Evolutionary conservation across 1,284 basidiomycete species (phyloP).

Genomic region (Ceratobasidium sp.): DNA sequence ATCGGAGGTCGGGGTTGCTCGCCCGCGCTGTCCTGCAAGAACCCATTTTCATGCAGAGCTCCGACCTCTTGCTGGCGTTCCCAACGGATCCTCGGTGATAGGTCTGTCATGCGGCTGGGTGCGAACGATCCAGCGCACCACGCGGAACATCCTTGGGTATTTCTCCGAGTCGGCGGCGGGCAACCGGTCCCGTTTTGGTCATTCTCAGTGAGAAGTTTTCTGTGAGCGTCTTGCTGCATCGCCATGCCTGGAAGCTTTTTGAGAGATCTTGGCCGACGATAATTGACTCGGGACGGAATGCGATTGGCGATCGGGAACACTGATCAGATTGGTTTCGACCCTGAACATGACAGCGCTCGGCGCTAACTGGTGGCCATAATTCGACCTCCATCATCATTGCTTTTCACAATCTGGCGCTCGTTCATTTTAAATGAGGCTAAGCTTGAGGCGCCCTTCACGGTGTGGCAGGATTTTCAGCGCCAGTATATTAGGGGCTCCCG

Average conservation of each 20-base stretch:
- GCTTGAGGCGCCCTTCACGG: too few relatives aligned
- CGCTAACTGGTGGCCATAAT: conserved; percentile 6
- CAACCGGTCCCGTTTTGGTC: conserved; percentile 16
- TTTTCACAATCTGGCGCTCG: conserved; percentile 1
- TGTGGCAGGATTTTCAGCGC: too few relatives aligned
- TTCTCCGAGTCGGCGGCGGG: conserved; percentile 30
- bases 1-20: conserved; percentile 37
- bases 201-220: too few relatives aligned
- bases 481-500: too few relatives aligned
- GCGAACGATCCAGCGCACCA: neutral
- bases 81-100: neutral
- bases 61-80: neutral
- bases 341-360: conserved; percentile 11
- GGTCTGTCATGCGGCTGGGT: neutral
- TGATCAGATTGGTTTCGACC: conserved; percentile 14
- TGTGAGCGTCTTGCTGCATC: conserved; percentile 10
- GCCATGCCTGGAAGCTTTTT: conserved; percentile 18
- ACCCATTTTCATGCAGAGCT: conserved; percentile 7
- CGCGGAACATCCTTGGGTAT: conserved; percentile 11
- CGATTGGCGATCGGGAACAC: conserved; percentile 28
- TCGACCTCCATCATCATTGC: neutral
- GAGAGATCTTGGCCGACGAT: neutral
- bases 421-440: too few relatives aligned
- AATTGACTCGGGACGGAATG: neutral
- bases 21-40: neutral